phyloP scores from a whole-genome alignment of 345 rosid species.

The Populus davidiana region DNA sequence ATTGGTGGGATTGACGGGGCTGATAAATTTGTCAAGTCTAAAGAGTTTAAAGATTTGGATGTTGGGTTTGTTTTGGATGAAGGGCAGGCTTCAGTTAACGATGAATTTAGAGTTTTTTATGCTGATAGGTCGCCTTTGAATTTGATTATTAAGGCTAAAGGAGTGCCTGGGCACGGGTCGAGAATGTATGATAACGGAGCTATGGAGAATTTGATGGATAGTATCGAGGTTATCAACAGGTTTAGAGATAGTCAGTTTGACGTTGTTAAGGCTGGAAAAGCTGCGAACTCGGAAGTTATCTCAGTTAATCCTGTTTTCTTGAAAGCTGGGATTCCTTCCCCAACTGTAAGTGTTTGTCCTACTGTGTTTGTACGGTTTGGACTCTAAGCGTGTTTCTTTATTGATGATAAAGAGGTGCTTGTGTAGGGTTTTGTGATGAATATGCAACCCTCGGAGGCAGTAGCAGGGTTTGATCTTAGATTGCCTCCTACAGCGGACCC shows the following conservation, averaged over 20 bases:
- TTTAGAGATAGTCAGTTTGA: conserved; percentile 75
- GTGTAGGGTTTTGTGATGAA: conserved; percentile 85
- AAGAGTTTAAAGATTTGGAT: conserved; percentile 59
- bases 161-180: conserved; percentile 80
- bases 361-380: background rate
- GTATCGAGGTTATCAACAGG: conserved; percentile 55
- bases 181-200: conserved; percentile 75
- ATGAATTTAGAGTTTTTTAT: conserved; percentile 68
- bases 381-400: background rate
- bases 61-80: conserved; percentile 82
- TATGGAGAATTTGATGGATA: conserved; percentile 90
- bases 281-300: conserved; percentile 63
- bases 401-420: background rate
- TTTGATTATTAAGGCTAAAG: conserved; percentile 49
- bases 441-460: conserved; percentile 93
- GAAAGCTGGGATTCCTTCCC: conserved; percentile 75
- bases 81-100: conserved; percentile 72
- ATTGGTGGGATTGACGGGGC: conserved; percentile 73
- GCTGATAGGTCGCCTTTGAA: conserved; percentile 74
- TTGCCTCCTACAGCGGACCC: conserved; percentile 78
- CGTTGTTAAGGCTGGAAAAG: conserved; percentile 69
- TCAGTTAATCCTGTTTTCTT: conserved; percentile 84
- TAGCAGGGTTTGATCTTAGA: conserved; percentile 83
- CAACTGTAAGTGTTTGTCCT: conserved; percentile 41
- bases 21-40: conserved; percentile 48